Evolutionary conservation across 768 basidiomycete genomes (phyloP), one percentile per base, ranked within the genome.

Genomic region (Tephrocybe rancida): DNA sequence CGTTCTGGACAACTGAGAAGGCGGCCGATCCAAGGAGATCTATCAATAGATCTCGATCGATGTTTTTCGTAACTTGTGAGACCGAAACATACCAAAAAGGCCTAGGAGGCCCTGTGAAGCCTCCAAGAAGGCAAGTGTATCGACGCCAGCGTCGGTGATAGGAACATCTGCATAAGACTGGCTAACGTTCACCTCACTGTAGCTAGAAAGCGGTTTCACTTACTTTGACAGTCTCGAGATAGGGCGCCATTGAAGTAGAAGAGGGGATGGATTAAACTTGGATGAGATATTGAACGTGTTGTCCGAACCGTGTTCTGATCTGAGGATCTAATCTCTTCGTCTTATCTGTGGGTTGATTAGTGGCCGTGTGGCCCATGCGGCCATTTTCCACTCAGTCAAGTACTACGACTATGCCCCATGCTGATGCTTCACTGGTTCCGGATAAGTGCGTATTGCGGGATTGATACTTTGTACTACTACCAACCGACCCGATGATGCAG

Each of bases 151-250:
- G 61, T 92, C 86, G 50, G 88, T 91, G 60, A 92, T 79, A 26
- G 88, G 82, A 35, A 98, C 96, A 70, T 95, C 88, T 61, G 86
- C 85, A 69, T 94, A 99, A n/a, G 92, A 95, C 96, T 98, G 59
- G 42, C 22, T 16, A 38, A 44, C 22, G 26, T 54, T 61, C 16
- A 57, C 45, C 18, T 39, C 9, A 42, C 34, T 39, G 16, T 25
- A 24, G 27, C 18, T 11, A 7, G 38, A 3, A 30, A 25, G 14
- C 11, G 32, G 13, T 22, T 32, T 1, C 7, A 34, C 76, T 59
- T 58, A 83, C 89, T 73, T 80, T 87, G 44, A 91, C 79, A 16
- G 83, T 82, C 53, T 87, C 79, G 52, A 91, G 79, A 69, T 88
- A 92, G 16, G 90, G 87, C 1, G 89, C 83, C 89, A 91, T 91